Evolutionary conservation across 2,329 filamentous ascomycete genomes (phyloP), one percentile per base, ranked within the genome.

Genomic region (Pestalotiopsis sp.): DNA sequence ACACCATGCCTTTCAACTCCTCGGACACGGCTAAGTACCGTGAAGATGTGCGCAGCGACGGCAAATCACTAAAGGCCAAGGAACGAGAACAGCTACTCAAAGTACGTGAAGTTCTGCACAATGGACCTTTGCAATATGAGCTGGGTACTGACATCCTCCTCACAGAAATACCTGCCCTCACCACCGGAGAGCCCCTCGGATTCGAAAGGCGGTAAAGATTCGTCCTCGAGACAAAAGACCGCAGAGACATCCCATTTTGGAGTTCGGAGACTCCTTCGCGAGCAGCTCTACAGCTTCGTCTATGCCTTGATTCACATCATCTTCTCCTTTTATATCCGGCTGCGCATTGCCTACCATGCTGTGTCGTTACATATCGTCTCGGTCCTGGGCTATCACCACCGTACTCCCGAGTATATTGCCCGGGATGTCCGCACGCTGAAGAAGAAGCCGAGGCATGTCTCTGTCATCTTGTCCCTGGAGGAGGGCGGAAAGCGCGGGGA

Each of bases 361-460:
- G 86, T 97, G 63, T 84, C 89, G 72, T 92, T 96, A 78, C 90
- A 92, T 68, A 83, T 95, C 71, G 88, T 94, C 65, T 92, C 93
- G 10, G 87, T 98, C 69, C 85, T 97, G 66, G 94, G 95, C 79
- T 96, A 99, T 82, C 97, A 99, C 81, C 96, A 99, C 80, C 92
- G 93, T 65, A 97, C 95, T 0, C 96, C 96, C 7, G 93, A 97
- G 77, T 89, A 97, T 76, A 97, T 99, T 73, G 90, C 91, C 75
- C 91, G 92, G 75, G 96, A 99, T 81, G 91, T 98, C 30, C 89
- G 89, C 78, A 85, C 86, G 10, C 80, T 99, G 67, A 86, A 84
- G 68, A 89, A 91, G 73, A 81, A 97, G 69, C 96, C 96, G 2
- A 88, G 92, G 71, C 96, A 99, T 77, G 79, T 99, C 64, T 98